Base-by-base conservation (phyloP, 2,329 filamentous ascomycete species). In the Phaeoacremonium minimum region DNA sequence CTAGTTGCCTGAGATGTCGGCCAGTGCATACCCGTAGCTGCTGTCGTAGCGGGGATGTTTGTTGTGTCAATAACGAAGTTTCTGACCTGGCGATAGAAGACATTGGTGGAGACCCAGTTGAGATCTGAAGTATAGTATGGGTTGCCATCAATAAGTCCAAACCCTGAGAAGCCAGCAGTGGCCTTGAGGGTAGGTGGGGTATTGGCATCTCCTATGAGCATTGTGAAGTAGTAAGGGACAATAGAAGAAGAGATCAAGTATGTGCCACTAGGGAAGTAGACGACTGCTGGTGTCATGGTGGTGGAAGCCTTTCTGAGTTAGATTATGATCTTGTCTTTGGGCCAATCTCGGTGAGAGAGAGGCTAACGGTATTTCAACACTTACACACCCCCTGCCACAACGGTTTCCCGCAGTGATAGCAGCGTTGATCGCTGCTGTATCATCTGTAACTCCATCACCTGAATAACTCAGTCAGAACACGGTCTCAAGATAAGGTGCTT, bases 151-250 rank as follows among this genome's bases (percentile, higher is more conserved):
- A 75, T 68, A 19, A 74, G 54, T 6, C 66, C 67, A 28, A 71
- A 63, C 22, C 61, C 68, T 6, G 46, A 36, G 47, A 83, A 83
- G 38, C 60, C 61, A 1, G 68, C 45, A 1, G 68, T 63, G 3
- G 76, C 76, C 47, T 73, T 73, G 36, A 83, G 66, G 4, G 70
- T 66, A 6, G 84, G 66, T 38, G 73, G 67, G 41, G 71, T 57
- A 15, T 66, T 69, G 8, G 83, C 77, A 57, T 90, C 83, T 28
- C 85, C 86, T 18, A 89, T 72, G 43, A 93, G 71, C 57, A 87
- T 83, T 2, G 86, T 89, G 55, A 88, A 87, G 64, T 90, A 93
- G 60, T 82, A 80, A 53, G 85, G 79, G 29, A 85, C 61, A 41
- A 93, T 79, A 6, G 86, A 83, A 44, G 67, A 71, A 34, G 76